Evolutionary conservation across 106 monocot genomes (phyloP).

Genomic region (Apostasia shenzhenica): DNA sequence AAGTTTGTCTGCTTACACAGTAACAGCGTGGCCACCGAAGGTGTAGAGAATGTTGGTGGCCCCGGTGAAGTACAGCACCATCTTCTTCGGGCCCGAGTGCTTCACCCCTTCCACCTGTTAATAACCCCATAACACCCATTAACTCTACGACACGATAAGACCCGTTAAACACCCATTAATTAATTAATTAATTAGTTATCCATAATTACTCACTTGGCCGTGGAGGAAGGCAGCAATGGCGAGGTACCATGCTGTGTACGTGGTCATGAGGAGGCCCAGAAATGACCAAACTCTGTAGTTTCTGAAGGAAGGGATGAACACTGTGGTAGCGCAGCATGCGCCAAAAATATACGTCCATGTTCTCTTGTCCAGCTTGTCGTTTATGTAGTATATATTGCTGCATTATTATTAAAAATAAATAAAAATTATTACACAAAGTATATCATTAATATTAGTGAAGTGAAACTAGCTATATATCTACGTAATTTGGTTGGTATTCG

Average conservation of each 20-base stretch:
- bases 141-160: background rate
- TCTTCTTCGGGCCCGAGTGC: constrained; percentile 63
- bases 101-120: constrained; percentile 64
- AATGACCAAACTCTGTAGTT: constrained; percentile 87
- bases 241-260: constrained; percentile 79
- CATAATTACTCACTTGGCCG: constrained; percentile 40
- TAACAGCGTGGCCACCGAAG: constrained; percentile 80
- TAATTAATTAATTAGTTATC: background rate
- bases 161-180: background rate
- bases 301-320: constrained; percentile 86
- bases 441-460: background rate
- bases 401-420: background rate
- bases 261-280: constrained; percentile 68
- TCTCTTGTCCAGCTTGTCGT: constrained; percentile 76
- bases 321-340: constrained; percentile 77
- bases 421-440: background rate
- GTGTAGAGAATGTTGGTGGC: constrained; percentile 89
- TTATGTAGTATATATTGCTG: constrained; percentile 85
- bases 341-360: constrained; percentile 86
- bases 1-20: constrained; percentile 56
- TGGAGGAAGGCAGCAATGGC: constrained; percentile 58
- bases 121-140: background rate
- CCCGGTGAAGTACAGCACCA: constrained; percentile 71
- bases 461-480: background rate
- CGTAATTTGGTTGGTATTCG: background rate